phyloP scores from a whole-genome alignment of 2,329 filamentous ascomycete species.

The Aspergillus aculeatinus region DNA sequence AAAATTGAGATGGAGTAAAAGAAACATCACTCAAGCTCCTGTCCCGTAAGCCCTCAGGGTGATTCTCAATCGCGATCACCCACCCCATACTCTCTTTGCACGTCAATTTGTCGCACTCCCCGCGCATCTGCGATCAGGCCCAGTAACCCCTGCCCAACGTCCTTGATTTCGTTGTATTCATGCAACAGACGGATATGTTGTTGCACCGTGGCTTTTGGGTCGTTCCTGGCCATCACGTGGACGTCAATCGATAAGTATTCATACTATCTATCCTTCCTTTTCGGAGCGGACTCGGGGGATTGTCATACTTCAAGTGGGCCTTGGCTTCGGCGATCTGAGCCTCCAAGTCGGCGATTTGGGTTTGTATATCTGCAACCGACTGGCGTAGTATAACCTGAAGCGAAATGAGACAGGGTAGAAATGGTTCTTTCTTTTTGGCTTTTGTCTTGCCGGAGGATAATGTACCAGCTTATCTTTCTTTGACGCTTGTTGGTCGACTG shows the following conservation, averaged over 20 bases:
- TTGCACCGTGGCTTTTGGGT: conserved; percentile 56
- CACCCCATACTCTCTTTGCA: conserved; percentile 43
- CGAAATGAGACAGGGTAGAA: conserved; percentile 11
- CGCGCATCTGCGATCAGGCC: conserved; percentile 66
- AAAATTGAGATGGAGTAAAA: no score
- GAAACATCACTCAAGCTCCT: no score
- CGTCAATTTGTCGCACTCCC: conserved; percentile 53
- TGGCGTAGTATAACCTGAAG: conserved; percentile 23
- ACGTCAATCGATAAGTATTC: background rate
- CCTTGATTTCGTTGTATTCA: conserved; percentile 70
- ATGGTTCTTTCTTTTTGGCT: background rate
- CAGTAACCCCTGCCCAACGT: conserved; percentile 65
- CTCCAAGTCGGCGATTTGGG: conserved; percentile 44
- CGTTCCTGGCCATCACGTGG: conserved; percentile 23
- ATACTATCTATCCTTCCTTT: background rate
- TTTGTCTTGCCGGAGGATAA: background rate
- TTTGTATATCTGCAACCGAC: conserved; percentile 43
- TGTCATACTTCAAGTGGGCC: conserved; percentile 37
- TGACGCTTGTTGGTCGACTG: conserved; percentile 16
- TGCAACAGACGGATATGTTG: conserved; percentile 65
- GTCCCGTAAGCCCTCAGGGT: background rate
- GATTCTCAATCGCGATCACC: conserved; percentile 35
- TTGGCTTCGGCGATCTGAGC: conserved; percentile 35
- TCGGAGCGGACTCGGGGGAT: background rate
- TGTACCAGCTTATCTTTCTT: conserved; percentile 29